Evolutionary conservation across 73 alveolate species (phyloP), one percentile per base, ranked within the genome.

Genomic region (Paramecium biaurelia): DNA sequence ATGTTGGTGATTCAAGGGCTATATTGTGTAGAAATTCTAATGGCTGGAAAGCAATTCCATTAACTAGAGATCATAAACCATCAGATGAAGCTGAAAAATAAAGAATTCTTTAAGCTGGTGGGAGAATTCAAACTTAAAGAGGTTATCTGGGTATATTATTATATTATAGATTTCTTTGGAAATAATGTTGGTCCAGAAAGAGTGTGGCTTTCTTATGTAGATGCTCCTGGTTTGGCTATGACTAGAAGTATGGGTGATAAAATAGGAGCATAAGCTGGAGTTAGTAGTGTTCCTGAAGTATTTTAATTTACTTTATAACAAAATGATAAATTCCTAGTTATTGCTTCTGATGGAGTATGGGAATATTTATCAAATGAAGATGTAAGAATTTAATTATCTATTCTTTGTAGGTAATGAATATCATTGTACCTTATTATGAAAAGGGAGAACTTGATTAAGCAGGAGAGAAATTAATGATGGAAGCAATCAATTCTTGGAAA

Each of bases 191-290:
- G 99, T 0, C 99, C 99, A 7, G 88, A 90, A 43, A 95, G 99
- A 96, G 98, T 98, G 7, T 98, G 99, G 99, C 95, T 95, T 26
- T 94, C 94, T 59, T 92, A 94, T 74, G 92, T 96, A 57, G 99
- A 98, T 92, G 94, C 96, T 12, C 99, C 99, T 1, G 99, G 99
- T n/a, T 93, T 98, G 8, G 99, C 99, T 2, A 98, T 98, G 99
- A 95, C 99, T 56, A 93, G 99, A 72, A 95, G 84, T 72, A 35
- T 72, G 59, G 86, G 86, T 1, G 86, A 72, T 72, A 38, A 38
- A 35, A 18, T 72, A n/a, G 86, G 86, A 38, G 86, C 56, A 14
- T 9, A 72, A 9, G 86, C 86, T 12, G 86, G 86, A 1, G 58
- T 72, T 20, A 72, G 38, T 15, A 72, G 86, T 72, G 41, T 35